phyloP scores from a whole-genome alignment of 2,329 filamentous ascomycete species.

The Pestalotiopsis sp. region DNA sequence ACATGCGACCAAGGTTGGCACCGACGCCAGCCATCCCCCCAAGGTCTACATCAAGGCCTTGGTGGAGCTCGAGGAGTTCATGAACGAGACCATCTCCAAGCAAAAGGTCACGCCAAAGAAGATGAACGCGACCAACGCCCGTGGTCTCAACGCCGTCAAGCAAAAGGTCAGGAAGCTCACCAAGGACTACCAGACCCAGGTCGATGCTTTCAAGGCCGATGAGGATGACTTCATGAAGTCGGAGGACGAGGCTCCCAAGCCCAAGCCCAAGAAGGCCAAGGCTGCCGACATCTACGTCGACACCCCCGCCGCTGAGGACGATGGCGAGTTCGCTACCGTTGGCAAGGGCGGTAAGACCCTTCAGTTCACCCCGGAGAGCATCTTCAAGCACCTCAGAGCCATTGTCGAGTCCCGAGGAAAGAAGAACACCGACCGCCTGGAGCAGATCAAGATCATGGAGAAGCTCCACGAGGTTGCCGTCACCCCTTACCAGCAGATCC shows the following conservation, averaged over 20 bases:
- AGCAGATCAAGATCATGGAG: constrained; percentile 98
- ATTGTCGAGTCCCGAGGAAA: constrained; percentile 97
- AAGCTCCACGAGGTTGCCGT: constrained; percentile 87
- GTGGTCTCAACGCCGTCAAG: constrained; percentile 94
- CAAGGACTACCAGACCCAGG: constrained; percentile 87
- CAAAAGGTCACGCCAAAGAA: constrained; percentile 96
- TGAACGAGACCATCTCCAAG: constrained; percentile 93
- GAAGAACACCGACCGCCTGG: constrained; percentile 94
- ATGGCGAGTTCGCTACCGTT: constrained; percentile 87
- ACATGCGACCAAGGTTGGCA: constrained; percentile 75
- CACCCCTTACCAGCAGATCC: constrained; percentile 91
- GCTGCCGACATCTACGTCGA: constrained; percentile 52
- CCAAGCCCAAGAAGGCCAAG: constrained; percentile 56
- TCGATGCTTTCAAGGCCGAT: constrained; percentile 83
- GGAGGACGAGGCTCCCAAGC: constrained; percentile 64
- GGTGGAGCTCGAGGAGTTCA: constrained; percentile 89
- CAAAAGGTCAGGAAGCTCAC: constrained; percentile 99
- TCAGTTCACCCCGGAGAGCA: constrained; percentile 94
- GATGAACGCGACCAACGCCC: constrained; percentile 96
- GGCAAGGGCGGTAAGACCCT: constrained; percentile 87
- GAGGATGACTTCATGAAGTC: constrained; percentile 88
- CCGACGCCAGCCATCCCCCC: constrained; percentile 75
- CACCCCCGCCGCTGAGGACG: constrained; percentile 58
- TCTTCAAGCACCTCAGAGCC: constrained; percentile 91
- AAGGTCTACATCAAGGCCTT: constrained; percentile 93